Evolutionary conservation across 371 early-diverging fungal species (phyloP).

Genomic region (Mucor racemosus): DNA sequence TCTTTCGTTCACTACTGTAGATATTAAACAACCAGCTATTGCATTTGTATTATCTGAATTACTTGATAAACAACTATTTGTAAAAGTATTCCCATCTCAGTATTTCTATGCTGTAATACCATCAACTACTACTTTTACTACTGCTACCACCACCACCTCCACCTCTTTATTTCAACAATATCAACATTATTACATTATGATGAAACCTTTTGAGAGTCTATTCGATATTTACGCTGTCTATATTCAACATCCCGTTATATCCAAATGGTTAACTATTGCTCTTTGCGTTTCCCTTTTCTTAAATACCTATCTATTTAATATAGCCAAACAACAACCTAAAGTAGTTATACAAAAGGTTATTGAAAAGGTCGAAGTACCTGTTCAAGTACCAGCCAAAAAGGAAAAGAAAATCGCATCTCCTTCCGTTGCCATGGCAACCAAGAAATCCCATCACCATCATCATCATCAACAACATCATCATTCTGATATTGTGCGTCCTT

Average conservation of each 20-base stretch:
- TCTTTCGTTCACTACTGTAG: neutral
- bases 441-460: neutral
- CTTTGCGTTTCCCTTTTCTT: constrained; percentile 62
- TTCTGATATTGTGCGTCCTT: constrained; percentile 1
- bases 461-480: neutral
- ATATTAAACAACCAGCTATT: neutral
- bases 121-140: neutral
- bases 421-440: neutral
- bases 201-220: neutral
- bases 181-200: neutral
- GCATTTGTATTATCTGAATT: neutral
- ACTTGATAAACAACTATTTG: neutral
- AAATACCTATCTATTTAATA: constrained; percentile 67
- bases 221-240: constrained; percentile 49
- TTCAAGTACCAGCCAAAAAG: neutral
- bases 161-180: neutral
- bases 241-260: constrained; percentile 66
- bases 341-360: constrained; percentile 5
- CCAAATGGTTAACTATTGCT: constrained; percentile 58
- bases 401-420: neutral
- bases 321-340: constrained; percentile 39
- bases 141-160: neutral
- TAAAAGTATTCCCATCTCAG: neutral
- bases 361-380: constrained; percentile 15
- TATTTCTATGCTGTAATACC: constrained; percentile 2